A percentile compares a stretch with the other conserved stretches of the same genome.
These are phyloP conservation scores for Vanderwaltozyma tropicalis DNA, from an alignment of 805 yeast species.

Conservation along the genomic window DNA sequence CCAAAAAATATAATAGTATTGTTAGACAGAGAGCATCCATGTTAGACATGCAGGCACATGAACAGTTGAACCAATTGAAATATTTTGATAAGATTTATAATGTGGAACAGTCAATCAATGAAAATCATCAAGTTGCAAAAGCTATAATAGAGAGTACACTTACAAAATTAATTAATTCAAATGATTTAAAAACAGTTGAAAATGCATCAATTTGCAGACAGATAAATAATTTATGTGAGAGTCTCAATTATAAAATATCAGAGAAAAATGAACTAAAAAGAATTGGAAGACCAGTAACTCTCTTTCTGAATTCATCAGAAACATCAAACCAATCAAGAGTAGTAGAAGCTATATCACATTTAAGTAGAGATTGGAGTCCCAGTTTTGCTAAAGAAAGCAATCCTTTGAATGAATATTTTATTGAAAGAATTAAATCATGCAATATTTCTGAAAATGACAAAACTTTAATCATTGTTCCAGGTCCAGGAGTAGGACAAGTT, in stretches of 20 bases:
- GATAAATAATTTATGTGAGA: conserved; percentile 28
- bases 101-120: conserved; percentile 38
- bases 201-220: conserved; percentile 29
- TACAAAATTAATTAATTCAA: conserved; percentile 16
- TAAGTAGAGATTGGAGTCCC: conserved; percentile 66
- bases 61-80: conserved; percentile 34
- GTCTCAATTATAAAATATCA: conserved; percentile 22
- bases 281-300: not conserved
- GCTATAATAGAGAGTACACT: conserved; percentile 35
- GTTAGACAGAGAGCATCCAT: conserved; percentile 13
- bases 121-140: conserved; percentile 40
- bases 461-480: conserved; percentile 65
- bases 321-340: conserved; percentile 33
- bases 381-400: conserved; percentile 39
- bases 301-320: not conserved
- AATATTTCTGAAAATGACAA: conserved; percentile 18
- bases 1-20: conserved; percentile 12
- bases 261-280: conserved; percentile 3
- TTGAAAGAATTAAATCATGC: conserved; percentile 29
- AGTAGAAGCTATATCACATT: conserved; percentile 64
- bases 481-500: conserved; percentile 76
- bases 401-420: conserved; percentile 46
- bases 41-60: conserved; percentile 3
- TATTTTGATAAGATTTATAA: conserved; percentile 42
- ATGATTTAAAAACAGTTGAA: not conserved